Conservation (phyloP, 345 rosid species). For the Citrus maxima region DNA sequence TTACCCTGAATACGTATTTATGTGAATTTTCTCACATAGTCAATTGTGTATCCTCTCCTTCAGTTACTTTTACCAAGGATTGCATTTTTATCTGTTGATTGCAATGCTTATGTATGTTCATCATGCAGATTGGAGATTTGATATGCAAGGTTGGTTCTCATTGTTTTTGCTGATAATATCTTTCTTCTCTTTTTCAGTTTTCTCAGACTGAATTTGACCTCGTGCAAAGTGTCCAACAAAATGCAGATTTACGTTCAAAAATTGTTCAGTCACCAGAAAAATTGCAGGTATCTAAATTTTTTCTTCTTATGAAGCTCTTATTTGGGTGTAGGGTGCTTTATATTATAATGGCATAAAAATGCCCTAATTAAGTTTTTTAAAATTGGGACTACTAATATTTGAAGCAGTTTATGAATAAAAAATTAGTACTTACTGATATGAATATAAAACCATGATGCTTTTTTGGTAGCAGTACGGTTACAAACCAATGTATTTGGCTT, state of each 20-base stretch:
- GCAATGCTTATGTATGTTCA: neutral
- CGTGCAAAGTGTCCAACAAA: constrained; percentile 79
- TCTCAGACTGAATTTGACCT: constrained; percentile 76
- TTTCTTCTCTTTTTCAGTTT: constrained; percentile 45
- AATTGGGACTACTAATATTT: neutral
- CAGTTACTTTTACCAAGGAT: neutral
- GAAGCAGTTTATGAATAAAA: neutral
- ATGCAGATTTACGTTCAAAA: constrained; percentile 70
- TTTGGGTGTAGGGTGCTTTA: neutral
- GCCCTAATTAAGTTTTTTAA: neutral
- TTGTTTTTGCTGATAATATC: neutral
- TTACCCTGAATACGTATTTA: neutral
- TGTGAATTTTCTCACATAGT: neutral
- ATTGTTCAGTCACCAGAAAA: constrained; percentile 96
- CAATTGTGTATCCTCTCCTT: neutral
- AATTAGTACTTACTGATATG: neutral
- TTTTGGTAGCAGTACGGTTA: neutral
- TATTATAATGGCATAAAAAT: neutral
- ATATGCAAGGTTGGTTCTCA: neutral
- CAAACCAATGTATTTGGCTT: neutral
- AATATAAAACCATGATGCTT: neutral
- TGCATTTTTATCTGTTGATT: neutral
- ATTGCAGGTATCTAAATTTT: constrained; percentile 53
- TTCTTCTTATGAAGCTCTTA: neutral
- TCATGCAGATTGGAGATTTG: neutral